A percentile compares a stretch with the other conserved stretches of the same genome.
Conservation (phyloP, 768 basidiomycete species). For the Tubosaeta brunneosetosa region DNA sequence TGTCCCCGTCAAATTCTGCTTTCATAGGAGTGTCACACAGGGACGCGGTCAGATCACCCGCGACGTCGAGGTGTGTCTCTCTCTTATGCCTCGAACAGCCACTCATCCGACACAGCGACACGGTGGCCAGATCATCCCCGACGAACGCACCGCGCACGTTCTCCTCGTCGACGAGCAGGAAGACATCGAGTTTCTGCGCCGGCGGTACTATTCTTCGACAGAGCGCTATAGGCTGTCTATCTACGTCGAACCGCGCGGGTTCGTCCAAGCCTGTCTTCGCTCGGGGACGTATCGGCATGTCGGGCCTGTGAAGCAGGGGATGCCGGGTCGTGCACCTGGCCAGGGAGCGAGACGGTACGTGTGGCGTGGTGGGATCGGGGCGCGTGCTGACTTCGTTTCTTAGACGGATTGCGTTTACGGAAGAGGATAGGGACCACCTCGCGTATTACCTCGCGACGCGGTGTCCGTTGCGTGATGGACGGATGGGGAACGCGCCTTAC, state of each 20-base stretch:
- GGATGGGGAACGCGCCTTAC: slow-evolving; percentile 48
- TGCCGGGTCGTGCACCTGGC: slow-evolving; percentile 21
- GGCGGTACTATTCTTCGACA: slow-evolving; percentile 22
- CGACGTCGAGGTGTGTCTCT: slow-evolving; percentile 17
- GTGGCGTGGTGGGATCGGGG: neutral
- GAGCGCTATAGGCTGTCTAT: slow-evolving; percentile 14
- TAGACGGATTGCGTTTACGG: slow-evolving; percentile 32
- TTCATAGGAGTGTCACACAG: slow-evolving; percentile 24
- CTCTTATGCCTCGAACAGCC: neutral
- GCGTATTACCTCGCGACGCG: slow-evolving; percentile 46
- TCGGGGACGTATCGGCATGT: slow-evolving; percentile 11
- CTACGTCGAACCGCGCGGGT: slow-evolving; percentile 23
- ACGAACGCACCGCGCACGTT: slow-evolving; percentile 20
- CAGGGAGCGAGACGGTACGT: slow-evolving; percentile 6
- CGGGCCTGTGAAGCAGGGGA: slow-evolving; percentile 1
- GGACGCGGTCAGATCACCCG: slow-evolving; percentile 16
- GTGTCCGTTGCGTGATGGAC: slow-evolving; percentile 39
- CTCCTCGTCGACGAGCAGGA: slow-evolving; percentile 29
- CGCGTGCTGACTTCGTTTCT: neutral
- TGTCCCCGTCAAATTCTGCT: slow-evolving; percentile 22
- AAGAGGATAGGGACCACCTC: slow-evolving; percentile 40
- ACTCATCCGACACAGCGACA: slow-evolving; percentile 10
- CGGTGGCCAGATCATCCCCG: slow-evolving; percentile 16
- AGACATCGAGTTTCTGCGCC: slow-evolving; percentile 22
- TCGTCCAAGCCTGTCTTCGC: slow-evolving; percentile 23